Evolutionary conservation across 2,329 filamentous ascomycete species (phyloP).

Genomic region (Lachnellula hyalina): DNA sequence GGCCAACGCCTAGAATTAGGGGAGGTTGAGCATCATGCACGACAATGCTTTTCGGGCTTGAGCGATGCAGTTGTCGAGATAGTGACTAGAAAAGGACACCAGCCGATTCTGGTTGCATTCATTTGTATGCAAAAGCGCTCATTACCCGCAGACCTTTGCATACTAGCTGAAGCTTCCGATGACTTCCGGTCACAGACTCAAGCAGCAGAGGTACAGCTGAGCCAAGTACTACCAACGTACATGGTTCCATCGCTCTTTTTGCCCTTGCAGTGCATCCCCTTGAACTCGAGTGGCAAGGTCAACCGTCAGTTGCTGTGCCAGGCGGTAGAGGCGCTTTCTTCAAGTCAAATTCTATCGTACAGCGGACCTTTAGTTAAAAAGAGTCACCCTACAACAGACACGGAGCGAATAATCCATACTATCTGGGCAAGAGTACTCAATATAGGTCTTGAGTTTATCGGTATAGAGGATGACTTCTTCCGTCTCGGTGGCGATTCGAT

Average conservation of each 20-base stretch:
- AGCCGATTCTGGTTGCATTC: no score
- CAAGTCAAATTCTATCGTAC: slow-evolving; percentile 1
- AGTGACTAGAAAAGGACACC: not conserved
- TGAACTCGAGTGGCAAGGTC: slow-evolving; percentile 6
- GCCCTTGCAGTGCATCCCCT: slow-evolving; percentile 4
- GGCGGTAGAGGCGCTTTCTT: slow-evolving; percentile 1
- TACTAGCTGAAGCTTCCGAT: not conserved
- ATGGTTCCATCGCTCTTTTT: slow-evolving; percentile 15
- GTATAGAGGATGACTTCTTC: slow-evolving; percentile 34
- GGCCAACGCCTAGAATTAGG: slow-evolving; percentile 6
- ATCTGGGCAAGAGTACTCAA: slow-evolving; percentile 11
- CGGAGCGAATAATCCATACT: slow-evolving; percentile 6
- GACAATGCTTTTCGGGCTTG: not conserved
- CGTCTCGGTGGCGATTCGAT: slow-evolving; percentile 28
- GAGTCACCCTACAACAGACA: not conserved
- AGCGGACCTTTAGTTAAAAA: not conserved
- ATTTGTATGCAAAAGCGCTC: not conserved
- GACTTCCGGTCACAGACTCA: not conserved
- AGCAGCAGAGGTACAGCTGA: not conserved
- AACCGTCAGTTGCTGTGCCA: not conserved
- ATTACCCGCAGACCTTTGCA: not conserved
- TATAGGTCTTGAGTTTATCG: slow-evolving; percentile 12
- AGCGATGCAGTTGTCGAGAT: not conserved
- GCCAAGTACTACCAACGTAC: slow-evolving; percentile 7
- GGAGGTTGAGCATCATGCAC: slow-evolving; percentile 1